A percentile compares a stretch with the other conserved stretches of the same genome.
These are phyloP conservation scores for Pythium rishiriense DNA, from an alignment of 352 stramenopile species.

Conservation along the genomic window DNA sequence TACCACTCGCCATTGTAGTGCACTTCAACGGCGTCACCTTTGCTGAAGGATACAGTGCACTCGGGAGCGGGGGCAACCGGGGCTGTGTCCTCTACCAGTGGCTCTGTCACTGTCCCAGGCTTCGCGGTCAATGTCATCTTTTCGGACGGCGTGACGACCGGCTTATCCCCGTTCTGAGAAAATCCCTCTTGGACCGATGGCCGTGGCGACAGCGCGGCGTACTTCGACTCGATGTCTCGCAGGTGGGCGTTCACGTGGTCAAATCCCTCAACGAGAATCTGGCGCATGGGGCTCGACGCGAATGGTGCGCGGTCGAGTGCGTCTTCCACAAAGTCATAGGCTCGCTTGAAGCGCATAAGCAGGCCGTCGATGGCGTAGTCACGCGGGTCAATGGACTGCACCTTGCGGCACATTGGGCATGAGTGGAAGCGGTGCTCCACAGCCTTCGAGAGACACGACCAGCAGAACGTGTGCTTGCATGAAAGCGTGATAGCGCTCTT, in stretches of 20 bases:
- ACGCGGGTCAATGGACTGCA: slow-evolving; percentile 73
- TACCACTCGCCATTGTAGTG: slow-evolving; percentile 58
- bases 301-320: slow-evolving; percentile 50
- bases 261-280: slow-evolving; percentile 69
- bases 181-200: slow-evolving; percentile 20
- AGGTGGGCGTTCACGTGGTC: slow-evolving; percentile 55
- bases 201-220: slow-evolving; percentile 53
- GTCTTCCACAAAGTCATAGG: slow-evolving; percentile 63
- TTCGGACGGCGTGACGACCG: neutral
- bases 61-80: neutral
- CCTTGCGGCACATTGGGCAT: slow-evolving; percentile 67
- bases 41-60: slow-evolving; percentile 34
- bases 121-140: neutral
- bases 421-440: slow-evolving; percentile 74
- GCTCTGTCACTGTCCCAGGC: neutral
- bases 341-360: slow-evolving; percentile 73
- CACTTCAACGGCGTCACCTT: slow-evolving; percentile 70
- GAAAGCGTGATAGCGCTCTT: slow-evolving; percentile 73
- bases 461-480: slow-evolving; percentile 80
- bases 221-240: slow-evolving; percentile 52
- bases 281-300: slow-evolving; percentile 59
- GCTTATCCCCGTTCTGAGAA: neutral
- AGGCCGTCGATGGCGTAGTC: slow-evolving; percentile 83
- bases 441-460: slow-evolving; percentile 75
- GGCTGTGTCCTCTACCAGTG: neutral